A percentile compares a stretch with the other conserved stretches of the same genome.
phyloP scores from a whole-genome alignment of 148 eudicot genomes.

The Fallopia convolvulus region DNA sequence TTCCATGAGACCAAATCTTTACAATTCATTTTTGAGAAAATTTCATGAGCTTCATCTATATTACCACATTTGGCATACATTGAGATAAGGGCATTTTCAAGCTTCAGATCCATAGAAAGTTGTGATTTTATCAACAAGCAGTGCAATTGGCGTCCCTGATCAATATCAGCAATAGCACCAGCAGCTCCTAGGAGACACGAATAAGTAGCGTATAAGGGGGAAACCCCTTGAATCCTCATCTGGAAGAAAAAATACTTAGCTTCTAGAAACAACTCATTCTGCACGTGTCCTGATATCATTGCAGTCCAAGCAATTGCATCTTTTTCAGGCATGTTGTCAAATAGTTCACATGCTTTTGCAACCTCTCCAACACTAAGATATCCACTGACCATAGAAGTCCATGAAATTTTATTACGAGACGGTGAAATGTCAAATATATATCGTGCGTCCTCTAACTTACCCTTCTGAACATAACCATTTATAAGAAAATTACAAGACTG shows the following conservation, averaged over 20 bases:
- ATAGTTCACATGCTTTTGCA: conserved; percentile 25
- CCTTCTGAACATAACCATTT: conserved; percentile 27
- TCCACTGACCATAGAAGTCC: conserved; percentile 36
- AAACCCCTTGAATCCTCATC: conserved; percentile 28
- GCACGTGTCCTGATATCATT: conserved; percentile 38
- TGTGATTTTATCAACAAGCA: conserved; percentile 28
- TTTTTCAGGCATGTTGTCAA: conserved; percentile 31
- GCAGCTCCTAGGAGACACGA: conserved; percentile 37
- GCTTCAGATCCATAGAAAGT: conserved; percentile 20
- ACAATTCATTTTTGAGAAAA: conserved; percentile 27
- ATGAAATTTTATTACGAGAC: conserved; percentile 29
- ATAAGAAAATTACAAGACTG: conserved; percentile 32
- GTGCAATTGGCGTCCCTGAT: conserved; percentile 33
- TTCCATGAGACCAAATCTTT: conserved; percentile 37
- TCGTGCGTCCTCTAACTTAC: conserved; percentile 25
- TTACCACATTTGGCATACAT: conserved; percentile 43
- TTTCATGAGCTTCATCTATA: conserved; percentile 22
- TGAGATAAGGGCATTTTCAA: conserved; percentile 30
- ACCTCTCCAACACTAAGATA: conserved; percentile 26
- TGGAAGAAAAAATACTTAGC: conserved; percentile 27
- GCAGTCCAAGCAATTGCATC: conserved; percentile 41
- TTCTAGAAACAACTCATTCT: conserved; percentile 32
- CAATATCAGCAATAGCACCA: conserved; percentile 27
- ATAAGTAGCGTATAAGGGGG: conserved; percentile 28
- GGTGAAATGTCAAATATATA: conserved; percentile 24